Evolutionary conservation across 805 yeast species (phyloP).

Genomic region (Wickerhamomyces sydowiorum): DNA sequence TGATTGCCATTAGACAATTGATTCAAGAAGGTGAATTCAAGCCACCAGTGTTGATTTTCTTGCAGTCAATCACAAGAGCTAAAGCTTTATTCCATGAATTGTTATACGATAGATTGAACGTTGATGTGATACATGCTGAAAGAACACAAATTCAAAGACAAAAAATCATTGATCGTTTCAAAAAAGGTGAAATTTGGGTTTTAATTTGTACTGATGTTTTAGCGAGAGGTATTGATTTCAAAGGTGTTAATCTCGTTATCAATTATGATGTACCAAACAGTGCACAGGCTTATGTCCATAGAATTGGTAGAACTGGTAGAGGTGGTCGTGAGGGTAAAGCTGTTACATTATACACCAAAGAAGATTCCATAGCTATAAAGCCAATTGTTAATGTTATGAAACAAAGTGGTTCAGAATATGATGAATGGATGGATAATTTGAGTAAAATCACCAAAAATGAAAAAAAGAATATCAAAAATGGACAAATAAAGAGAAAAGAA

Average conservation of each 20-base stretch:
- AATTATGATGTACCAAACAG: slow-evolving; percentile 95
- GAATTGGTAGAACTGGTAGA: slow-evolving; percentile 98
- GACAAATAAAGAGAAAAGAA: slow-evolving; percentile 57
- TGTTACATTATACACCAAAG: slow-evolving; percentile 88
- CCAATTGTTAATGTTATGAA: slow-evolving; percentile 93
- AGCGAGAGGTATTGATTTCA: slow-evolving; percentile 95
- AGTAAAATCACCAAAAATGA: slow-evolving; percentile 59
- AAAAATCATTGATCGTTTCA: slow-evolving; percentile 75
- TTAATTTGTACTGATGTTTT: slow-evolving; percentile 93
- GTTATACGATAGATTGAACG: slow-evolving; percentile 84
- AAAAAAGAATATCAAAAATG: slow-evolving; percentile 52
- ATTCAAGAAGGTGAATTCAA: slow-evolving; percentile 76
- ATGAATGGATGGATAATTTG: slow-evolving; percentile 77
- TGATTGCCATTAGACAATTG: slow-evolving; percentile 86
- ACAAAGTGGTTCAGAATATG: slow-evolving; percentile 74
- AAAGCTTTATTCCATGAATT: slow-evolving; percentile 93
- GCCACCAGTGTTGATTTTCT: slow-evolving; percentile 89
- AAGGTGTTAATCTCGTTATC: slow-evolving; percentile 89
- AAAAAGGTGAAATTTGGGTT: slow-evolving; percentile 91
- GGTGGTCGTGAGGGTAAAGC: slow-evolving; percentile 86
- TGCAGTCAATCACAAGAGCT: slow-evolving; percentile 90
- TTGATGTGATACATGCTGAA: slow-evolving; percentile 95
- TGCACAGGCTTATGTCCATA: slow-evolving; percentile 92
- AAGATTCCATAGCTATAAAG: slow-evolving; percentile 69
- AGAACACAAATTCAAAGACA: slow-evolving; percentile 86